phyloP scores from a whole-genome alignment of 768 basidiomycete genomes.

The Exidia glandulosa region DNA sequence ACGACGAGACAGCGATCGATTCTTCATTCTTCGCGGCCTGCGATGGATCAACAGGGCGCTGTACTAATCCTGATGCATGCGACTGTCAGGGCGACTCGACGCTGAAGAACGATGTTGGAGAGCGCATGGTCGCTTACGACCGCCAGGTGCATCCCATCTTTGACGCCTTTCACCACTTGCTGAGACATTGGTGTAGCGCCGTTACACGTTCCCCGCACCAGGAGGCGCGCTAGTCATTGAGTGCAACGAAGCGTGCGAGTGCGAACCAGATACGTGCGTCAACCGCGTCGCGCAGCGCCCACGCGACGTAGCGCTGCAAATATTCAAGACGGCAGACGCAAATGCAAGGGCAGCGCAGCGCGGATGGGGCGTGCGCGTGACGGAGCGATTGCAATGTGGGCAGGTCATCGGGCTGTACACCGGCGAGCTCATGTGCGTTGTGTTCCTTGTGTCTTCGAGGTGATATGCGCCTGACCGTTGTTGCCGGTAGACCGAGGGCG shows the following conservation, averaged over 20 bases:
- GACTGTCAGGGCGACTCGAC: too few species aligned
- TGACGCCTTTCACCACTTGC: too few species aligned
- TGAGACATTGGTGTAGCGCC: too few species aligned
- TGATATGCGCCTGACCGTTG: conserved; percentile 1
- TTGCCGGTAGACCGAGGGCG: conserved; percentile 29
- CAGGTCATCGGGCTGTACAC: conserved; percentile 60
- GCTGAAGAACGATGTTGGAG: too few species aligned
- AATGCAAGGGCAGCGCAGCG: too few species aligned
- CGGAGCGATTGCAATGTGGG: conserved; percentile 31
- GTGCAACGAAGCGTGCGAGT: conserved; percentile 45
- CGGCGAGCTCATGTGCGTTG: conserved; percentile 22
- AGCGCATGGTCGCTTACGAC: too few species aligned
- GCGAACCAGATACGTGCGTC: conserved; percentile 23
- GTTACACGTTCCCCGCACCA: too few species aligned
- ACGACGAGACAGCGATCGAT: too few species aligned
- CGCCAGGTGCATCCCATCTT: too few species aligned
- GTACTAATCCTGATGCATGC: too few species aligned
- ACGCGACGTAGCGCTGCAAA: conserved; percentile 43
- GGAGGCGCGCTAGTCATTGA: conserved; percentile 31
- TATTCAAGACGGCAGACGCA: conserved; percentile 50
- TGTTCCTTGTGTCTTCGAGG: neutral
- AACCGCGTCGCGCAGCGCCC: conserved; percentile 56
- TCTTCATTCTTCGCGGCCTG: too few species aligned
- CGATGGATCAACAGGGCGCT: too few species aligned
- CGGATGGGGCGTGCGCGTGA: conserved; percentile 59